Base-by-base conservation (phyloP, 139 green algal species). In the Ulvella scutata region DNA sequence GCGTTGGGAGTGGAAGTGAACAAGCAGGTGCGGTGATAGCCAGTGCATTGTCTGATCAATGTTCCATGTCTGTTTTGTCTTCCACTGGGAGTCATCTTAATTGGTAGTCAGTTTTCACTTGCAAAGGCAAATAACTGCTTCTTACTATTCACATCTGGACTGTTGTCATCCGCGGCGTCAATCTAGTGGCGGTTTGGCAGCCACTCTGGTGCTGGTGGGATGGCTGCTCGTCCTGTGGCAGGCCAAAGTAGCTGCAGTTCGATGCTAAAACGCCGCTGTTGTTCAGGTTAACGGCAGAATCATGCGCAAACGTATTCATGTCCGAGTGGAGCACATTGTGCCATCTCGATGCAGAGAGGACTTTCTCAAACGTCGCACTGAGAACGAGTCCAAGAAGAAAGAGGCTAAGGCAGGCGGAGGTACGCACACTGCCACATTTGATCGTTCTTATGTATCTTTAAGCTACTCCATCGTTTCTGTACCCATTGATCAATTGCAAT, bases 241-340 rank as follows among this genome's bases (percentile, higher is more conserved):
- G n/a, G n/a, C n/a, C n/a, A n/a, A n/a, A n/a, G n/a, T n/a, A n/a
- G n/a, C n/a, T n/a, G n/a, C n/a, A n/a, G n/a, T n/a, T n/a, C n/a
- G n/a, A n/a, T n/a, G n/a, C n/a, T n/a, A n/a, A n/a, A n/a, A n/a
- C n/a, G n/a, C n/a, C n/a, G n/a, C n/a, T n/a, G n/a, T 37, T 2
- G 23, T 72, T 4, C 84, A 96, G 91, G 87, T 98, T 10, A 88
- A 90, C 79, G 83, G 82, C 73, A 83, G 92, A 29, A 91, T 94
- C 85, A 92, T 98, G 76, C 87, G 84, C 67, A 99, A 99, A 91
- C 86, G 95, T 61, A 89, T 99, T 73, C 95, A 98, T 80, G 94
- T 98, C 74, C 91, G 95, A 80, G 85, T 98, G 33, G 95, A 99
- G 90, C 95, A 99, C 81, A 85, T 98, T 37, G 39, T 83, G 59